Percentiles rank a stretch among this genome's conserved stretches.
Conservation (phyloP, 139 green algal genomes). For the Volvox reticuliferus region DNA sequence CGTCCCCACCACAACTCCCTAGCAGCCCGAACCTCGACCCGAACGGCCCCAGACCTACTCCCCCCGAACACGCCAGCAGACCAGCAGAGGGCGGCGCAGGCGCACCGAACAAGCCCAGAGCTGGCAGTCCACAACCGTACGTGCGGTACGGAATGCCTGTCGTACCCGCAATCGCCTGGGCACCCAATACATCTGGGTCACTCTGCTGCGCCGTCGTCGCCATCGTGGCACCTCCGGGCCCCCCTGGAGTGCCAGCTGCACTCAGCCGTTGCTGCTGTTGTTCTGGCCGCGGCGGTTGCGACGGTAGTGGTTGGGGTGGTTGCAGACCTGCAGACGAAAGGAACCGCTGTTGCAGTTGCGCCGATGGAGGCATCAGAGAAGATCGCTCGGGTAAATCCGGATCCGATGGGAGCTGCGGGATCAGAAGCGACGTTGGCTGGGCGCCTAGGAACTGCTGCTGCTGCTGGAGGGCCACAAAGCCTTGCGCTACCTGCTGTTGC, state of each 20-base stretch:
- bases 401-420: background rate
- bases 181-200: too few relatives aligned
- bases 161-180: background rate
- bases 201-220: too few relatives aligned
- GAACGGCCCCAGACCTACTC: background rate
- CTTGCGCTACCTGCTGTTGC: background rate
- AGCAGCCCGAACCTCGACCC: background rate
- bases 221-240: background rate
- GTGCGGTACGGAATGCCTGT: background rate
- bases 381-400: background rate
- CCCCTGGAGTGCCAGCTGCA: background rate
- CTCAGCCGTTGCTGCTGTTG: conserved; percentile 7
- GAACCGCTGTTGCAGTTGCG: background rate
- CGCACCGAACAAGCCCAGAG: background rate
- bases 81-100: background rate
- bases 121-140: background rate
- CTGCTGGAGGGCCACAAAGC: background rate
- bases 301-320: background rate
- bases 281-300: background rate
- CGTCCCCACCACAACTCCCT: background rate
- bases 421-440: background rate
- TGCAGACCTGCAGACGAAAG: background rate
- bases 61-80: background rate
- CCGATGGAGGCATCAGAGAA: background rate
- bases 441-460: background rate